Base-by-base conservation (phyloP, 2,329 filamentous ascomycete species). In the Diaporthe ampelina region DNA sequence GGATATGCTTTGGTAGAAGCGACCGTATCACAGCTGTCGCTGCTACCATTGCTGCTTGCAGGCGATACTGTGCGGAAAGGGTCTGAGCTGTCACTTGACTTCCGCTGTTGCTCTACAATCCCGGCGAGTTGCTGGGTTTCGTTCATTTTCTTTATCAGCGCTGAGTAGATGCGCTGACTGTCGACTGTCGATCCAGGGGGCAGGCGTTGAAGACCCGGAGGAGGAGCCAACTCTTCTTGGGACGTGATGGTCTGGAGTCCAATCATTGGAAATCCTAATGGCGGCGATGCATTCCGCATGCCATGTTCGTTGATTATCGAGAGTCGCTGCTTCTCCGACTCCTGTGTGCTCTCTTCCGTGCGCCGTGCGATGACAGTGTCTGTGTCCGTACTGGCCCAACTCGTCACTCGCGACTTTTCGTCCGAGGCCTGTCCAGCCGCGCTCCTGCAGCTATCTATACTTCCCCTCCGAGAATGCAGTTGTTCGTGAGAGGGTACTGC, bases 391-490 rank as follows among this genome's bases (percentile, higher is more conserved):
- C 91, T 90, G 6, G 89, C 89, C 93, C 93, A 94, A 80, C 93
- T 95, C 2, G 92, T 94, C 68, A 94, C 90, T 29, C 92, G 85
- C n/a, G 91, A 93, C 76, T 85, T 89, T 26, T 90, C 88, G 52
- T 89, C 88, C 19, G 82, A 84, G 1, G 78, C 79, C 68, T 82
- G 82, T 54, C 81, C 81, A 8, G 10, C 17, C 43, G 85, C 84
- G 70, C 83, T 86, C 29, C 77, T 77, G 3, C 88, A 76, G 74
- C 87, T 91, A 74, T 88, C 88, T 7, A 91, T 77, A 75, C 90
- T 91, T 1, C 89, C 90, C 77, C 87, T 84, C 48, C 87, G 86
- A 10, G 90, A 91, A 68, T 82, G 85, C 58, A 89, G 79, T 72
- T 86, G 83, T 61, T 88, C 85, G 48, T 81, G 83, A 0, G 85